These are phyloP conservation scores for Cicer chorassanicum DNA, from an alignment of 306 rosid species.

Conservation along the genomic window DNA sequence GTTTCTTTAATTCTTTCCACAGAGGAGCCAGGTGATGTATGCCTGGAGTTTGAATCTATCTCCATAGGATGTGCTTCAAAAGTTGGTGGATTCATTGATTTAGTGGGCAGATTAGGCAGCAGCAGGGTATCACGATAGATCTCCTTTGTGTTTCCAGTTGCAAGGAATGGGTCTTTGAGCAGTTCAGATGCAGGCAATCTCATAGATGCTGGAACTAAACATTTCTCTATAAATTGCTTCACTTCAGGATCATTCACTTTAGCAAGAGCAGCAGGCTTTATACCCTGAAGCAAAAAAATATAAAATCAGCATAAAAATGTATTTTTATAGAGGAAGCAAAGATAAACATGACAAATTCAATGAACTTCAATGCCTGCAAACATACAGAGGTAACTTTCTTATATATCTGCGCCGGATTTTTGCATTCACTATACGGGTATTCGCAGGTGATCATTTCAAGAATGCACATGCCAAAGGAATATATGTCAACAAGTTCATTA, in stretches of 20 bases:
- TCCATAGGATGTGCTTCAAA: constrained; percentile 67
- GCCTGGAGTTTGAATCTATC: constrained; percentile 56
- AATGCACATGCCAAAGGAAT: constrained; percentile 96
- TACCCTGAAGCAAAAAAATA: constrained; percentile 61
- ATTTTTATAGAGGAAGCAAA: not conserved
- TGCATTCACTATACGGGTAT: constrained; percentile 91
- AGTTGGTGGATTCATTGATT: constrained; percentile 46
- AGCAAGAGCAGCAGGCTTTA: constrained; percentile 80
- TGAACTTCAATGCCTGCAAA: constrained; percentile 25
- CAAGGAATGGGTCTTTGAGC: constrained; percentile 85
- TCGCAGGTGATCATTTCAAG: constrained; percentile 89
- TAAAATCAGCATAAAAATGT: not conserved
- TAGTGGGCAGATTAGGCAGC: constrained; percentile 41
- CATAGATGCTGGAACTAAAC: constrained; percentile 77
- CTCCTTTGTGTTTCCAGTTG: constrained; percentile 55
- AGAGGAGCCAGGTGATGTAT: constrained; percentile 51
- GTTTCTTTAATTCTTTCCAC: constrained; percentile 41
- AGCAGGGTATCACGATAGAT: constrained; percentile 16
- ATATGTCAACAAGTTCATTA: constrained; percentile 86
- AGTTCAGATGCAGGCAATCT: constrained; percentile 77
- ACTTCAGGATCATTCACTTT: constrained; percentile 72
- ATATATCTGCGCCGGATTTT: constrained; percentile 85
- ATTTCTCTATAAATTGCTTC: constrained; percentile 85
- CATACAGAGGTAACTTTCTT: constrained; percentile 93
- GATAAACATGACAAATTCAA: constrained; percentile 27